Percentiles rank a stretch among this genome's conserved stretches.
These are phyloP conservation scores for Cupressus sempervirens DNA, from an alignment of 75 land plant species.

Conservation along the genomic window DNA sequence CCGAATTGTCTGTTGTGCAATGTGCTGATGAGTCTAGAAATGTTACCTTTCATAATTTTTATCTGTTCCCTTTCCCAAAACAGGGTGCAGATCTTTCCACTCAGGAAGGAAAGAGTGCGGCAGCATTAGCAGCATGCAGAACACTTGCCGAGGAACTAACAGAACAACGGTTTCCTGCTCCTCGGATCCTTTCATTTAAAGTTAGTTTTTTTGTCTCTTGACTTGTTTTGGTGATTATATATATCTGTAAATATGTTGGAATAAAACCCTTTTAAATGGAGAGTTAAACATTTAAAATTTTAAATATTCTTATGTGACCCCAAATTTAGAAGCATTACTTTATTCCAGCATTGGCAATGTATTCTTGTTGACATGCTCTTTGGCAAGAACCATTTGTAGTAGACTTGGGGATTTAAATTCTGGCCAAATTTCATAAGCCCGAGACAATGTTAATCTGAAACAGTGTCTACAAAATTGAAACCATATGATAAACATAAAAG, in stretches of 20 bases:
- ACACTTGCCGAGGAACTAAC: conserved; percentile 90
- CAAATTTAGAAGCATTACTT: background rate
- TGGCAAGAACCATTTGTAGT: background rate
- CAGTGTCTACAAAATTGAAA: background rate
- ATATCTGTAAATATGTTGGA: background rate
- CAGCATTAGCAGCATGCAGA: conserved; percentile 92
- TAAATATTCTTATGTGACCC: background rate
- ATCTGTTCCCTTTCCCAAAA: background rate
- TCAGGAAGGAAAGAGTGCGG: conserved; percentile 82
- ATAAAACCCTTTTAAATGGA: background rate
- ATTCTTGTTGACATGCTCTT: background rate
- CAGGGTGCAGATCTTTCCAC: conserved; percentile 92
- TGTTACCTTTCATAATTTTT: background rate
- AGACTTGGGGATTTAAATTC: background rate
- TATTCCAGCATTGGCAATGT: background rate
- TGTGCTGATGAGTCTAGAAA: background rate
- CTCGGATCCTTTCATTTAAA: conserved; percentile 90
- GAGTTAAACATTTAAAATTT: background rate
- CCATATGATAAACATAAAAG: background rate
- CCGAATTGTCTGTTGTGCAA: background rate
- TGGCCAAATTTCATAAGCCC: background rate
- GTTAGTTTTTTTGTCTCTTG: conserved; percentile 30
- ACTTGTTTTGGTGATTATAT: background rate
- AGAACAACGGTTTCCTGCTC: conserved; percentile 93
- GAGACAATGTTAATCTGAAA: background rate